phyloP scores from a whole-genome alignment of 1,284 basidiomycete species.

The Malassezia brasiliensis region DNA sequence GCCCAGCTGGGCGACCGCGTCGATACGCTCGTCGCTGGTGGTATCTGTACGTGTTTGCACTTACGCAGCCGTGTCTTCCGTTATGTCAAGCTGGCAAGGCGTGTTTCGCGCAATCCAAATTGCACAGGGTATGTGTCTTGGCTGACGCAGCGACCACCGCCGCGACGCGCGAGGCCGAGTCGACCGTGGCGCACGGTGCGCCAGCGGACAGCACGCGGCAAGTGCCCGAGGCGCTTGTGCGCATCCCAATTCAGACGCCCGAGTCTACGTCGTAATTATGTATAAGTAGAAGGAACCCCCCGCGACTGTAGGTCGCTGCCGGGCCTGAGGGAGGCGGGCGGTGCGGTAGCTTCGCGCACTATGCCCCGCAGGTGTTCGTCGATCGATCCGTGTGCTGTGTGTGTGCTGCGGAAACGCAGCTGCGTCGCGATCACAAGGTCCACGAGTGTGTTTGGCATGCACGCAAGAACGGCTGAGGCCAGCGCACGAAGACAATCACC shows the following conservation, averaged over 20 bases:
- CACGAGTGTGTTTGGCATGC: background rate
- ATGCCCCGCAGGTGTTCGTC: background rate
- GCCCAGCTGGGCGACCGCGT: constrained; percentile 32
- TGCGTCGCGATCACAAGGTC: background rate
- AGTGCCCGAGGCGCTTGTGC: constrained; percentile 15
- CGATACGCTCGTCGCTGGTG: constrained; percentile 36
- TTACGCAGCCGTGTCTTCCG: constrained; percentile 34
- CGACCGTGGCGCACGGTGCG: background rate
- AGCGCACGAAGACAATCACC: background rate
- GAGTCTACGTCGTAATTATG: background rate
- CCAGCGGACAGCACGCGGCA: background rate
- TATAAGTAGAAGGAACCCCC: background rate
- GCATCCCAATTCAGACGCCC: constrained; percentile 7
- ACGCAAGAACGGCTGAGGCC: background rate
- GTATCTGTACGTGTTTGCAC: constrained; percentile 26
- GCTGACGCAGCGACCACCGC: background rate
- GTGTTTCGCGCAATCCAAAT: constrained; percentile 45
- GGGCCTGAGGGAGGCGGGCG: background rate
- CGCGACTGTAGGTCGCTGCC: background rate
- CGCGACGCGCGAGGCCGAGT: background rate
- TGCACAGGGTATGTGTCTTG: constrained; percentile 27
- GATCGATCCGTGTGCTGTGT: background rate
- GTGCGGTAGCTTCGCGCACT: background rate
- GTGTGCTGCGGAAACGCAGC: background rate
- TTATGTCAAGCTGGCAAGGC: constrained; percentile 41